Evolutionary conservation across 139 green algal genomes (phyloP).

Genomic region (Edaphochlamys debaryana): DNA sequence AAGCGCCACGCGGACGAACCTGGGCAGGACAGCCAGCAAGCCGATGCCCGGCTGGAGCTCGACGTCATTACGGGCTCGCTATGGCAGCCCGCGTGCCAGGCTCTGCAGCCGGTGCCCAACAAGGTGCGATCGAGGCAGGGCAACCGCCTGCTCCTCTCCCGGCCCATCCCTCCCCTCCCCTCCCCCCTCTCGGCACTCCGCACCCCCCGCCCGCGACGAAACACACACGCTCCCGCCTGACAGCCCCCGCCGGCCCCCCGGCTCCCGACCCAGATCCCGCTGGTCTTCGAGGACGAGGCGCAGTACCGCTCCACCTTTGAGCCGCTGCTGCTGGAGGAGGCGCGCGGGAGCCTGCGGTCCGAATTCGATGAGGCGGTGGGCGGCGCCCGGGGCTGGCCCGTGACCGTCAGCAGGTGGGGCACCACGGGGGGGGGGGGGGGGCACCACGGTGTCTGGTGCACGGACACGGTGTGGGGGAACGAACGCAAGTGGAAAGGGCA

Average conservation of each 20-base stretch:
- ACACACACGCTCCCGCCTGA: too few species aligned
- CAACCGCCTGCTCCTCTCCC: neutral
- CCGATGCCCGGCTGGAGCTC: constrained; percentile 60
- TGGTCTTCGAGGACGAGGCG: constrained; percentile 48
- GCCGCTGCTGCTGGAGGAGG: constrained; percentile 86
- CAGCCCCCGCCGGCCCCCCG: too few species aligned
- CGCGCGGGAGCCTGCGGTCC: constrained; percentile 62
- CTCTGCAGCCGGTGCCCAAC: constrained; percentile 33
- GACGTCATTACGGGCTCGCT: constrained; percentile 67
- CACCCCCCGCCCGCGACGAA: too few species aligned
- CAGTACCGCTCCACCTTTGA: constrained; percentile 81
- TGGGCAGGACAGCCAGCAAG: too few species aligned
- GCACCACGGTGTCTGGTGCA: too few species aligned
- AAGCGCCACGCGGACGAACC: too few species aligned
- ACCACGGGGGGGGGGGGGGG: neutral
- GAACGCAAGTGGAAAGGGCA: too few species aligned
- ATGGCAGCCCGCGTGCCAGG: constrained; percentile 67
- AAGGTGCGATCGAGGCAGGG: constrained; percentile 20
- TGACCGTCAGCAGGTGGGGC: constrained; percentile 43
- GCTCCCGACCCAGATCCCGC: constrained; percentile 48
- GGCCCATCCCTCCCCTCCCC: neutral
- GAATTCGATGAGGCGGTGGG: constrained; percentile 64
- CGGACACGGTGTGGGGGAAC: too few species aligned
- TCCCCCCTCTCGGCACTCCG: too few species aligned
- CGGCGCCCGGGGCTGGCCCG: constrained; percentile 22